Evolutionary conservation across 2,329 filamentous ascomycete genomes (phyloP), one percentile per base, ranked within the genome.

Genomic region (Aspergillus ruber): DNA sequence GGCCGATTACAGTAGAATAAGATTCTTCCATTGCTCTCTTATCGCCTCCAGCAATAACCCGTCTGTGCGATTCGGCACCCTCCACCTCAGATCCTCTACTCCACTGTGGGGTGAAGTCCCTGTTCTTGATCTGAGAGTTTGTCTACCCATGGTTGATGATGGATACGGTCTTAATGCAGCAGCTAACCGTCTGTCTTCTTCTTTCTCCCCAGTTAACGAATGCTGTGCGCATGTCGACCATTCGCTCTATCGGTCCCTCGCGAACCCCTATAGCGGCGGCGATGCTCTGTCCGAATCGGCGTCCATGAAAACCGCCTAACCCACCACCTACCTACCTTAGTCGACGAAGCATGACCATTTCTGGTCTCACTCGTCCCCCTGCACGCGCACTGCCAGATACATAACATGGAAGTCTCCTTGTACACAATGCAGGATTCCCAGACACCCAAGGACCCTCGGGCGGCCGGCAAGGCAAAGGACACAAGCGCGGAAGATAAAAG

Each of bases 401-500:
- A 61, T 51, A 55, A 56, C 44, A 62, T 57, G 55, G 56, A 48
- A 47, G 55, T 50, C 46, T 49, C 54, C 49, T 53, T 51, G 52
- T 52, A 56, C 48, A 56, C 56, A 49, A 41, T 20, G 43, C 42
- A 32, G 42, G 50, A 48, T 8, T 7, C 51, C 20, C 45, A 45
- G 38, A 9, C 41, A 42, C 27, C 43, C 39, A 50, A 55, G 33
- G 50, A 41, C 10, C 38, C 52, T 49, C 56, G 53, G 47, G 46
- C 48, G 27, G 45, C 49, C 33, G 40, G 54, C 12, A 62, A 58
- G 55, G 50, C 44, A 32, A 62, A 68, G 50, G 60, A 54, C 39
- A 60, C 66, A 56, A 63, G 52, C 47, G 51, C 62, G 45, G 63
- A 29, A 12, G 25, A 64, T 45, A 56, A 52, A 48, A 54, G 51